Evolutionary conservation across 306 rosid species (phyloP).

Genomic region (Acacia confusa): DNA sequence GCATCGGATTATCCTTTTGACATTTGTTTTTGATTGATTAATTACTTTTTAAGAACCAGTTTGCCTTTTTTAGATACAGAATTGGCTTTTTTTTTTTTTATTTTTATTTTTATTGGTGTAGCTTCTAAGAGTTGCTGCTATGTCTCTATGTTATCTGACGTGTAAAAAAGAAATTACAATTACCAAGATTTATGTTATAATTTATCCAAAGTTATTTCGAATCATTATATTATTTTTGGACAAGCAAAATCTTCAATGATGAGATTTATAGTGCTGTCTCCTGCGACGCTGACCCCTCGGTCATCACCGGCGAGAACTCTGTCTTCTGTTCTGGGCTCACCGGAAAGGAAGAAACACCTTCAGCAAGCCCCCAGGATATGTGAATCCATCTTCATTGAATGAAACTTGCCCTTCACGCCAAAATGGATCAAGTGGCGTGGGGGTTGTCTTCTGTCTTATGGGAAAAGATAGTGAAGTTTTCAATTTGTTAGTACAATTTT

Average conservation of each 20-base stretch:
- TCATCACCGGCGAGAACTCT: background rate
- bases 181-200: background rate
- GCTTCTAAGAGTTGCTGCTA: background rate
- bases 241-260: background rate
- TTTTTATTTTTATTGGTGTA: too few species aligned
- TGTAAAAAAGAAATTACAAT: background rate
- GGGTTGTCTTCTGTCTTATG: too few species aligned
- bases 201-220: background rate
- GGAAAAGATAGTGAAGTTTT: too few species aligned
- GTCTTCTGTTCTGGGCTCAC: background rate
- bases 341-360: background rate
- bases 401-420: background rate
- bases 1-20: background rate
- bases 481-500: too few species aligned
- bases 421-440: background rate
- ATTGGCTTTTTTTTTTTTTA: background rate
- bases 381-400: background rate
- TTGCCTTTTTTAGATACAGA: background rate
- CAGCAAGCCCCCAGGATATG: background rate
- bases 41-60: background rate
- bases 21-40: background rate
- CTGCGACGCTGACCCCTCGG: background rate
- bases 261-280: background rate
- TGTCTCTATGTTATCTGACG: background rate
- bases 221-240: background rate